Conservation (phyloP, 202 grass and related monocot genomes). For the Hordeum pubiflorum region DNA sequence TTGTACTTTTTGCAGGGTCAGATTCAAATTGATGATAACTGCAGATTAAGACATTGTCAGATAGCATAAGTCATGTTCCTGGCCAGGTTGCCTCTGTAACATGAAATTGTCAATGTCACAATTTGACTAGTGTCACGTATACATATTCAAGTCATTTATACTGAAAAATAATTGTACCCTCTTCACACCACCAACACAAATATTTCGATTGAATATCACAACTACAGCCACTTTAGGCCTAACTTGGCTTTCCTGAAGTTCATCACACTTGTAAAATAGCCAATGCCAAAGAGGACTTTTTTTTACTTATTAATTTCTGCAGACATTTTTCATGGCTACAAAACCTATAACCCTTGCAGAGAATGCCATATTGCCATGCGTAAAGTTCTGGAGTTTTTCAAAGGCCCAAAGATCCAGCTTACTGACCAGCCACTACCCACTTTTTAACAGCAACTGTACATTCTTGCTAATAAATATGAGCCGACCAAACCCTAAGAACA, state of each 20-base stretch:
- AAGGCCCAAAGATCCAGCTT: neutral
- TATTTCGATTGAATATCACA: neutral
- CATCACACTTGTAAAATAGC: neutral
- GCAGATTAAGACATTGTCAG: slow-evolving; percentile 19
- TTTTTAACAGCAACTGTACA: neutral
- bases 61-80: slow-evolving; percentile 13
- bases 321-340: neutral
- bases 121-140: slow-evolving; percentile 14
- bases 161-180: slow-evolving; percentile 3
- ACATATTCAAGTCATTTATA: slow-evolving; percentile 3
- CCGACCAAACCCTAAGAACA: neutral
- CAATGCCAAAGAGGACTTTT: neutral
- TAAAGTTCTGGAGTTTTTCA: neutral
- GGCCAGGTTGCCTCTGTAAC: neutral
- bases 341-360: neutral
- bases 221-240: neutral
- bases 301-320: neutral
- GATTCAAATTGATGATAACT: slow-evolving; percentile 9
- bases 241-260: neutral
- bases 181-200: slow-evolving; percentile 20
- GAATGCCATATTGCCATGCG: neutral
- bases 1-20: neutral
- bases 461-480: slow-evolving; percentile 1
- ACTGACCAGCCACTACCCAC: neutral
- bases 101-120: slow-evolving; percentile 7